Evolutionary conservation across 1,139 yeast species (phyloP).

Genomic region (Zygoascus sp.): DNA sequence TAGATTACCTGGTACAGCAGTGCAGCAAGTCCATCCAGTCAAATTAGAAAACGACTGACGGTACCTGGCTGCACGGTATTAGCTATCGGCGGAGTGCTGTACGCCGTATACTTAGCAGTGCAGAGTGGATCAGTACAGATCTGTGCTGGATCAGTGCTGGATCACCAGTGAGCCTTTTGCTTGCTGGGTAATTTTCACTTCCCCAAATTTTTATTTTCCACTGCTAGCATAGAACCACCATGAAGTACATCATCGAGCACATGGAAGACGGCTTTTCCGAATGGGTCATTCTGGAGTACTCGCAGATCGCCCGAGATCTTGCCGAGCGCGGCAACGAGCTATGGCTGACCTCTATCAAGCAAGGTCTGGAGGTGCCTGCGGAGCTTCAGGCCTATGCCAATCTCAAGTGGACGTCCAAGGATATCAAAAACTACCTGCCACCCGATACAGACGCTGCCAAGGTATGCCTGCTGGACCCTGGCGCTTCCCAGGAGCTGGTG

Average conservation of each 20-base stretch:
- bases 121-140: no score
- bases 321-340: constrained; percentile 60
- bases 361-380: constrained; percentile 52
- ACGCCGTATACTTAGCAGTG: no score
- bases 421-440: constrained; percentile 49
- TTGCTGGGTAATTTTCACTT: no score
- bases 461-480: constrained; percentile 85
- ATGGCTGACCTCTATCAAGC: constrained; percentile 71
- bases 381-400: constrained; percentile 53
- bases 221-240: constrained; percentile 1
- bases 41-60: no score
- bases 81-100: no score
- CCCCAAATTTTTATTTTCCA: neutral
- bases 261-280: constrained; percentile 97
- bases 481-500: constrained; percentile 66
- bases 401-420: constrained; percentile 76
- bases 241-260: constrained; percentile 86
- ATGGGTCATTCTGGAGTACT: constrained; percentile 89
- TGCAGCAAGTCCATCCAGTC: no score
- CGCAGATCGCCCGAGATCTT: constrained; percentile 75
- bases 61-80: no score
- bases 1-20: no score
- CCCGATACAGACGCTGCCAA: constrained; percentile 45
- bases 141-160: no score
- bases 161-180: no score